Conservation (phyloP, 2,329 filamentous ascomycete genomes). For the Fusarium sp. region DNA sequence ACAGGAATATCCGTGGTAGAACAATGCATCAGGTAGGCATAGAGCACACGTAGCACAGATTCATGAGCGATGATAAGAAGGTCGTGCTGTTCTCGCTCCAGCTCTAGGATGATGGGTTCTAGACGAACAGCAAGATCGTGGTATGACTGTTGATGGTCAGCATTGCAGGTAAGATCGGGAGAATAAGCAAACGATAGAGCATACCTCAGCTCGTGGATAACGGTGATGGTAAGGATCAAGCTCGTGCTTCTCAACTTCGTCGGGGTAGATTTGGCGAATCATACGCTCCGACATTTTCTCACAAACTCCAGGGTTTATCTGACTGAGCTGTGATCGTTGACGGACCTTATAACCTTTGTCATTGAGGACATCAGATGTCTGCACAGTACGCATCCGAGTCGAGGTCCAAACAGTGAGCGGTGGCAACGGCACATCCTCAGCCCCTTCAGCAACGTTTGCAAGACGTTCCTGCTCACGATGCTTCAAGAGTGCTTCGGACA, state of each 20-base stretch:
- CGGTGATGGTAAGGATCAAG: slow-evolving; percentile 96
- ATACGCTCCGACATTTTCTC: slow-evolving; percentile 89
- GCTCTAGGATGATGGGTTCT: slow-evolving; percentile 96
- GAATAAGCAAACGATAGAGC: background rate
- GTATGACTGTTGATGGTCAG: slow-evolving; percentile 74
- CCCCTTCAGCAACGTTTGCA: slow-evolving; percentile 74
- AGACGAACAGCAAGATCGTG: slow-evolving; percentile 98
- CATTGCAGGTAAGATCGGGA: background rate
- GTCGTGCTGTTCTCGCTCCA: slow-evolving; percentile 96
- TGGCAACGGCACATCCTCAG: slow-evolving; percentile 74
- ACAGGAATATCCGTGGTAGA: slow-evolving; percentile 94
- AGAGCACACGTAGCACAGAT: slow-evolving; percentile 94
- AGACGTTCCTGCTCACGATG: slow-evolving; percentile 86
- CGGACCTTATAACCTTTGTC: slow-evolving; percentile 84
- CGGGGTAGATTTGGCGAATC: slow-evolving; percentile 84
- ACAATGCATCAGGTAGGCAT: slow-evolving; percentile 98
- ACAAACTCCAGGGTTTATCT: slow-evolving; percentile 95
- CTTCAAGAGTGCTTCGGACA: slow-evolving; percentile 83
- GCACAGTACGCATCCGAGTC: slow-evolving; percentile 86
- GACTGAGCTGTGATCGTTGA: slow-evolving; percentile 95
- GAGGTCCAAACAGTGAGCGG: slow-evolving; percentile 95
- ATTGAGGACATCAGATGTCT: slow-evolving; percentile 86
- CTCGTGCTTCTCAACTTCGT: slow-evolving; percentile 93
- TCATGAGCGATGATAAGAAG: slow-evolving; percentile 99
- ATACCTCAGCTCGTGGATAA: slow-evolving; percentile 90